Conservation (phyloP, 2,329 filamentous ascomycete genomes). For the Penicillium sclerotiorum region DNA sequence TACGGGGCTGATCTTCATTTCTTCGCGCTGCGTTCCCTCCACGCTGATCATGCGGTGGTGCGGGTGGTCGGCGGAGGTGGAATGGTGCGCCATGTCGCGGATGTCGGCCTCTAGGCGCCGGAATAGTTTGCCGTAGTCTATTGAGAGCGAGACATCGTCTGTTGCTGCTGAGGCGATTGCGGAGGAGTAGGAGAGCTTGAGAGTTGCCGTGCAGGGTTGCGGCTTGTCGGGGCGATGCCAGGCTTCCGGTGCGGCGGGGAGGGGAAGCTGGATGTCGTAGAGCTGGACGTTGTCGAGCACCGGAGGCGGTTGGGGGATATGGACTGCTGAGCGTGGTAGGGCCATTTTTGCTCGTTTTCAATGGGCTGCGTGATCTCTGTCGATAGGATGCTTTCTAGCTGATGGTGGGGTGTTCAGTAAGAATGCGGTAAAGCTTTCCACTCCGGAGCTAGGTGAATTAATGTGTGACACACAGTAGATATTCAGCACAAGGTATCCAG, state of each 20-base stretch:
- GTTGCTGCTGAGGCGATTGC: conserved; percentile 44
- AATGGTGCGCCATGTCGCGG: conserved; percentile 29
- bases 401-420: background rate
- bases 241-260: conserved; percentile 48
- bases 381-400: background rate
- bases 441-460: background rate
- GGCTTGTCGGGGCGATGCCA: conserved; percentile 50
- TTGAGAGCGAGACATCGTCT: conserved; percentile 49
- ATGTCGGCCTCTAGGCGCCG: conserved; percentile 43
- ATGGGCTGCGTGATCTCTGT: background rate
- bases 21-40: conserved; percentile 31
- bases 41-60: conserved; percentile 30
- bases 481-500: no score
- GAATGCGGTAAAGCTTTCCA: background rate
- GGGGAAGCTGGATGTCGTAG: conserved; percentile 47
- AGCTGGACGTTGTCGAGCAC: conserved; percentile 45
- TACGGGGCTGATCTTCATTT: conserved; percentile 30
- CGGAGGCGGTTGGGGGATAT: conserved; percentile 2
- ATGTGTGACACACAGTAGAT: no score
- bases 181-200: conserved; percentile 47
- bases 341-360: conserved; percentile 22
- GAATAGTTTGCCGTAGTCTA: conserved; percentile 53
- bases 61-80: conserved; percentile 18
- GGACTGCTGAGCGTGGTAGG: conserved; percentile 14
- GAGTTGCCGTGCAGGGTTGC: conserved; percentile 48